Evolutionary conservation across 371 early-diverging fungal genomes (phyloP).

Genomic region (Mucor lusitanicus): DNA sequence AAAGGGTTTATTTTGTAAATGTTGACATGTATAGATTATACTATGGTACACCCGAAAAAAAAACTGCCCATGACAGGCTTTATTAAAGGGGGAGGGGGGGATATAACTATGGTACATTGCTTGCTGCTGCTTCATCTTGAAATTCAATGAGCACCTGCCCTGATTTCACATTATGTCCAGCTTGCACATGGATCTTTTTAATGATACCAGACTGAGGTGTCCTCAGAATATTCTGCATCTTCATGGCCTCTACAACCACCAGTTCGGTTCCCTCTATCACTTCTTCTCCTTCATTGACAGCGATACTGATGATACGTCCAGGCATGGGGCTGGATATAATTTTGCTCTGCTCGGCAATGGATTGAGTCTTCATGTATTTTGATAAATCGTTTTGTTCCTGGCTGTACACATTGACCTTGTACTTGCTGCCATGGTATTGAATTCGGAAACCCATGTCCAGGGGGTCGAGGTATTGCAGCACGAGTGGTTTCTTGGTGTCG

Average conservation of each 20-base stretch:
- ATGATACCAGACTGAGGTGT: slow-evolving; percentile 81
- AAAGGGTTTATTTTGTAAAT: not conserved
- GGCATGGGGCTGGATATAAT: slow-evolving; percentile 93
- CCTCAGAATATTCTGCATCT: slow-evolving; percentile 95
- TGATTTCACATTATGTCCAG: slow-evolving; percentile 78
- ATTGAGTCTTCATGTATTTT: slow-evolving; percentile 77
- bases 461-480: slow-evolving; percentile 81
- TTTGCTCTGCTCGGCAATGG: slow-evolving; percentile 70
- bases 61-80: no score
- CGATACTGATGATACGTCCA: slow-evolving; percentile 83
- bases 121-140: slow-evolving; percentile 40
- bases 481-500: slow-evolving; percentile 44
- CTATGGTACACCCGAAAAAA: no score
- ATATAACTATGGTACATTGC: not conserved
- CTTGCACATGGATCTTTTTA: slow-evolving; percentile 74
- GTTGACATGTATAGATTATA: not conserved
- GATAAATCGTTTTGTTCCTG: slow-evolving; percentile 64
- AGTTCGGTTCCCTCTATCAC: slow-evolving; percentile 84
- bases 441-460: slow-evolving; percentile 78
- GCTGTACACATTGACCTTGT: slow-evolving; percentile 67
- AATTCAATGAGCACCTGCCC: slow-evolving; percentile 89
- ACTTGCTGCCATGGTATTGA: slow-evolving; percentile 87
- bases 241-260: slow-evolving; percentile 97
- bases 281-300: slow-evolving; percentile 83
- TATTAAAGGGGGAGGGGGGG: no score